Percentiles rank a stretch among this genome's conserved stretches.
phyloP scores from a whole-genome alignment of 371 early-diverging fungal species.

The Actinomucor elegans region DNA sequence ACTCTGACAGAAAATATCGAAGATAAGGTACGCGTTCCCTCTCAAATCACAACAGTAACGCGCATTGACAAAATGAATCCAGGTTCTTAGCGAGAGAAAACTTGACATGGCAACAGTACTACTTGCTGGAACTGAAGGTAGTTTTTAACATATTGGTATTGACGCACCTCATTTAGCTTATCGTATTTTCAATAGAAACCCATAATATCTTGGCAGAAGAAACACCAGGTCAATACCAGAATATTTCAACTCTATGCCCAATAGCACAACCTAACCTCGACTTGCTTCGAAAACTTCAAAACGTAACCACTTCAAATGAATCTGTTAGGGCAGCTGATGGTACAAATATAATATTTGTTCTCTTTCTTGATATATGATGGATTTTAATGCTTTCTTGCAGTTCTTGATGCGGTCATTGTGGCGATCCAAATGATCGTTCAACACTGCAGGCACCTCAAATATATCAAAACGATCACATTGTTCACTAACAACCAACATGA shows the following conservation, averaged over 20 bases:
- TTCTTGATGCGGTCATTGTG: conserved; percentile 67
- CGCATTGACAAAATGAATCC: background rate
- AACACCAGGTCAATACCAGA: conserved; percentile 34
- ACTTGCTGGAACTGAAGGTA: conserved; percentile 41
- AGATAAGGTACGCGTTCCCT: conserved; percentile 29
- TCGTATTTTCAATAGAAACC: conserved; percentile 19
- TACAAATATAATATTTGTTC: too few relatives aligned
- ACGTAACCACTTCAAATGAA: conserved; percentile 32
- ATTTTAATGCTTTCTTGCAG: too few relatives aligned
- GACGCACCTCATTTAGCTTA: background rate
- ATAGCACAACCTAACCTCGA: conserved; percentile 23
- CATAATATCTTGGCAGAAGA: conserved; percentile 23
- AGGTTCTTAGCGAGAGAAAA: conserved; percentile 36
- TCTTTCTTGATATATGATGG: too few relatives aligned
- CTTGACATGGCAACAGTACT: conserved; percentile 40
- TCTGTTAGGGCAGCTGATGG: conserved; percentile 33
- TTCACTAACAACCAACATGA: conserved; percentile 58
- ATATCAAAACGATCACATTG: conserved; percentile 61
- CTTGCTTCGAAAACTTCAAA: conserved; percentile 20
- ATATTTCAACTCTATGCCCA: conserved; percentile 17
- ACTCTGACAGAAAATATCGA: conserved; percentile 37
- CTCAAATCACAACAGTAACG: background rate
- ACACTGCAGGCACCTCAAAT: conserved; percentile 66
- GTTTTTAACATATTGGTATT: background rate
- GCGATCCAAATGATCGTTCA: conserved; percentile 54